Base-by-base conservation (phyloP, 2,329 filamentous ascomycete species). In the Xylariomycetidae sp. region DNA sequence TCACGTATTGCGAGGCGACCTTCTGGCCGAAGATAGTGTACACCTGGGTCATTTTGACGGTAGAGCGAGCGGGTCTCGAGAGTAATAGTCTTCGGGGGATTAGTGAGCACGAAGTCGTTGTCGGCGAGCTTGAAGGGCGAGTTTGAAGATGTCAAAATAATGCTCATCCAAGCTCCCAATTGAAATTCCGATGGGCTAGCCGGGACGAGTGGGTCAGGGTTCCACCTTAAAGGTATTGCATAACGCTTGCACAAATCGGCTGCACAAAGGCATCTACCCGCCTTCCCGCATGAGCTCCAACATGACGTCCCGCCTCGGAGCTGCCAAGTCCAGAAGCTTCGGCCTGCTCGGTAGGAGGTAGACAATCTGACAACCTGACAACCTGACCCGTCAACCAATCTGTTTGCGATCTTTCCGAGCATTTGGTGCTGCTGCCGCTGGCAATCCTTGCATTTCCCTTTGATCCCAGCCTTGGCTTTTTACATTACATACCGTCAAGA, bases 1-100 rank as follows among this genome's bases (percentile, higher is more conserved):
- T 55, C 51, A 79, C 74, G 62, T 74, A 67, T 65, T 78, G 74
- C 43, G 74, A 74, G 63, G 65, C 74, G 58, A 79, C 59, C 59
- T 76, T 68, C 56, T 65, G 68, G 63, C 74, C 74, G 58, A 73
- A 61, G 52, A 79, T 63, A 47, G 57, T 67, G 65, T 78, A 79
- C 49, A 58, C 61, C 45, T 59, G 54, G 48, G 65, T 64, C 67
- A 70, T 70, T 38, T 57, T 67, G 61, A 47, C 52, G 54, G 52
- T 50, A 46, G 44, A 45, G 39, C 35, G 40, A 38, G 47, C 51
- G 46, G 47, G 32, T 37, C 43, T 39, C 32, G 39, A 27, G 34
- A 37, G 31, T 29, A 34, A 39, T 32, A 35, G 36, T 33, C 34
- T 43, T 35, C 31, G 43, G 34, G 29, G 37, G 38, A 37, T 42